Evolutionary conservation across 2,329 filamentous ascomycete species (phyloP).

Genomic region (Penicillium capsulatum): DNA sequence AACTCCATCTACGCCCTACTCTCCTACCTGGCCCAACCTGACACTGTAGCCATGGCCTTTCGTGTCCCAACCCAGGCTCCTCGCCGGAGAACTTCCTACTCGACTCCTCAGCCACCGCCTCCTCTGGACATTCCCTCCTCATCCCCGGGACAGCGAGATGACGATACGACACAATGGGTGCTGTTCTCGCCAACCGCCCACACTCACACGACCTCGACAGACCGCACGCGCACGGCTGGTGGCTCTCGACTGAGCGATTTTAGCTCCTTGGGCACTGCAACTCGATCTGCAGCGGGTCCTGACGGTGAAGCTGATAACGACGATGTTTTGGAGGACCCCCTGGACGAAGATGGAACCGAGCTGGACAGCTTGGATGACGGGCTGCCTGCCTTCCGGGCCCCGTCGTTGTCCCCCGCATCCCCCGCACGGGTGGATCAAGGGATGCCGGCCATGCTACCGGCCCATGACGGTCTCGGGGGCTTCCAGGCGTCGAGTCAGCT

Average conservation of each 20-base stretch:
- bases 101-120: slow-evolving; percentile 25
- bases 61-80: slow-evolving; percentile 36
- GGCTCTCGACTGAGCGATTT: slow-evolving; percentile 74
- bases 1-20: too few relatives aligned
- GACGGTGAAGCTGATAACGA: slow-evolving; percentile 38
- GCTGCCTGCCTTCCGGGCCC: slow-evolving; percentile 77
- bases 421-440: slow-evolving; percentile 51
- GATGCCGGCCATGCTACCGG: slow-evolving; percentile 70
- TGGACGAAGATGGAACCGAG: slow-evolving; percentile 61
- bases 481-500: slow-evolving; percentile 63
- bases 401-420: slow-evolving; percentile 43
- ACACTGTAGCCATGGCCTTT: slow-evolving; percentile 33
- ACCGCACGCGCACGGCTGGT: slow-evolving; percentile 62
- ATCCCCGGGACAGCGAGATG: slow-evolving; percentile 45
- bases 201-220: slow-evolving; percentile 63
- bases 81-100: slow-evolving; percentile 34
- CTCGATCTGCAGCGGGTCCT: slow-evolving; percentile 50
- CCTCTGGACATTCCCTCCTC: slow-evolving; percentile 26
- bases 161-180: slow-evolving; percentile 90
- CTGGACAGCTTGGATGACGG: slow-evolving; percentile 92
- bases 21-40: slow-evolving; percentile 10
- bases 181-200: slow-evolving; percentile 80
- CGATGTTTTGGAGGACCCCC: slow-evolving; percentile 57
- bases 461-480: slow-evolving; percentile 85
- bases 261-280: slow-evolving; percentile 68